Percentiles rank a stretch among this genome's conserved stretches.
Evolutionary conservation across 257 asterid genomes (phyloP).

Genomic region (Jacaranda mimosifolia): DNA sequence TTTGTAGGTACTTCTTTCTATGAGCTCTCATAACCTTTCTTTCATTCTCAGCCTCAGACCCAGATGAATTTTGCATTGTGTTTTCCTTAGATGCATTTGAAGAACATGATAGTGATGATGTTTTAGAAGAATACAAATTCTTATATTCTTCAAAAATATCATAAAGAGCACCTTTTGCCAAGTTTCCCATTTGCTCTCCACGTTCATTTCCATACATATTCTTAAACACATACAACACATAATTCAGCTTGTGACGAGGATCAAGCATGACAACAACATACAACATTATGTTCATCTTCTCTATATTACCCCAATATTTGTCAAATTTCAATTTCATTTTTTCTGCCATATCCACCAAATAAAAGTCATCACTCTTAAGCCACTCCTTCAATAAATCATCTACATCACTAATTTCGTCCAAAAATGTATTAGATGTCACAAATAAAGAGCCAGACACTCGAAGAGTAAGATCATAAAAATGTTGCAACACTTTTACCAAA

Average conservation of each 20-base stretch:
- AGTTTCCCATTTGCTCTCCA: not conserved
- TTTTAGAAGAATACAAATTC: not conserved
- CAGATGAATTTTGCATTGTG: not conserved
- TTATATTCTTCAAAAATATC: constrained; percentile 26
- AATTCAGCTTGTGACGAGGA: constrained; percentile 4
- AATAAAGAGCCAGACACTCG: not conserved
- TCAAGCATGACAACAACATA: constrained; percentile 19
- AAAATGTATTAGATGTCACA: constrained; percentile 15
- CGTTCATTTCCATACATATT: constrained; percentile 11
- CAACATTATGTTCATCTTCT: constrained; percentile 16
- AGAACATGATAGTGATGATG: not conserved
- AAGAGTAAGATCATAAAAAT: not conserved
- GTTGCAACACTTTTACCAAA: constrained; percentile 9
- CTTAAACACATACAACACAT: not conserved
- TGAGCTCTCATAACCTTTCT: not conserved
- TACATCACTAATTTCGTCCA: not conserved
- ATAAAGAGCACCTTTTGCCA: constrained; percentile 17
- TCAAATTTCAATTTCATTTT: not conserved
- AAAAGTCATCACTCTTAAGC: not conserved
- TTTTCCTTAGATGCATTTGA: not conserved
- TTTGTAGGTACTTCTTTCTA: not conserved
- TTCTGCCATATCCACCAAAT: no score
- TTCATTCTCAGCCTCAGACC: not conserved
- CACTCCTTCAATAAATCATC: constrained; percentile 10
- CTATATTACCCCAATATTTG: constrained; percentile 9